These are phyloP conservation scores for Lasiosphaeria hispida DNA, from an alignment of 495 filamentous ascomycete species.

Conservation along the genomic window DNA sequence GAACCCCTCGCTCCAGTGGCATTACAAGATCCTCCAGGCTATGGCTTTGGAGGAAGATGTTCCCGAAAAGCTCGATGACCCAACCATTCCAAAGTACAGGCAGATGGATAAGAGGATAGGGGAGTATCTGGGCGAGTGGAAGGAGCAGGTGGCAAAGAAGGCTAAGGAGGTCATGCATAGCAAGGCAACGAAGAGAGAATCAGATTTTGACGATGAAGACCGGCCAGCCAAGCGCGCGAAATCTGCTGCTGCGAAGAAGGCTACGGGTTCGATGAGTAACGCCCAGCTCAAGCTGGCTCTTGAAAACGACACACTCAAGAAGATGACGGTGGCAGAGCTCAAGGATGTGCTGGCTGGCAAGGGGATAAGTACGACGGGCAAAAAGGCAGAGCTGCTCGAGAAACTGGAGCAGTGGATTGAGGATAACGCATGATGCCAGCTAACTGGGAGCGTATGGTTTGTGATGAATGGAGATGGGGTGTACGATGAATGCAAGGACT, in stretches of 20 bases:
- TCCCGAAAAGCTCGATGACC: conserved; percentile 76
- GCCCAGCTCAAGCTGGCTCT: conserved; percentile 56
- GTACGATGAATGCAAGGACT: neutral
- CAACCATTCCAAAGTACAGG: conserved; percentile 76
- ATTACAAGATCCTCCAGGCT: conserved; percentile 91
- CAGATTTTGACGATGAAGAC: conserved; percentile 38
- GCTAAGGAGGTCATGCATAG: conserved; percentile 33
- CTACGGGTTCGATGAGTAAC: conserved; percentile 45
- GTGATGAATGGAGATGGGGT: conserved; percentile 1
- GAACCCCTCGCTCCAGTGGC: conserved; percentile 96
- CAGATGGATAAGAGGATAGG: conserved; percentile 84
- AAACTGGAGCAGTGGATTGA: conserved; percentile 77
- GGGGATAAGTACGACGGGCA: conserved; percentile 59
- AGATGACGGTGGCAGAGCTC: conserved; percentile 69
- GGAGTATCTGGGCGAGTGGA: conserved; percentile 73
- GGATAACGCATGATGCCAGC: conserved; percentile 33
- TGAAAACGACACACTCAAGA: conserved; percentile 59
- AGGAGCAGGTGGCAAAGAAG: conserved; percentile 58
- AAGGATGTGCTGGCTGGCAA: conserved; percentile 66
- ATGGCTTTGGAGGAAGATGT: conserved; percentile 90
- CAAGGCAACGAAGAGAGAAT: conserved; percentile 44
- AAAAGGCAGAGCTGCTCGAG: conserved; percentile 78
- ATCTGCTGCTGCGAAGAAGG: conserved; percentile 23
- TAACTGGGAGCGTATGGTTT: neutral
- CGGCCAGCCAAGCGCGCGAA: conserved; percentile 41